These are phyloP conservation scores for Lactarius hengduanensis DNA, from an alignment of 768 basidiomycete genomes.

Conservation along the genomic window DNA sequence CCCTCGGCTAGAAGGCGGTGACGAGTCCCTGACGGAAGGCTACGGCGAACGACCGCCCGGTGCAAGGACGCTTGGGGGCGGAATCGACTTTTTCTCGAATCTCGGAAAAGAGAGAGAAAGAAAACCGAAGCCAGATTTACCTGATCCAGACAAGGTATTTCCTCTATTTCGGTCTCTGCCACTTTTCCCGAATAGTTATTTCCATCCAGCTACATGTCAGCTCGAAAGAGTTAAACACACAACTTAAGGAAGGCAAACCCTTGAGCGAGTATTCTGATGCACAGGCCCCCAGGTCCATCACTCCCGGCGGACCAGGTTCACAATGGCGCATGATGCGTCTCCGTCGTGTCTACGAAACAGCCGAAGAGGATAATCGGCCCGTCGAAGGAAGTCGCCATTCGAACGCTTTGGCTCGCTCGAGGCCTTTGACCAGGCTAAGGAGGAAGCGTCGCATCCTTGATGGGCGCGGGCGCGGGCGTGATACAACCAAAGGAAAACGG, in stretches of 20 bases:
- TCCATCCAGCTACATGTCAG: slow-evolving; percentile 54
- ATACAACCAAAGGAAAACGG: slow-evolving; percentile 40
- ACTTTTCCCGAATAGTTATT: slow-evolving; percentile 19
- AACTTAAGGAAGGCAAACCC: slow-evolving; percentile 47
- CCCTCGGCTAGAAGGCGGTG: slow-evolving; percentile 31
- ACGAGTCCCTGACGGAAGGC: slow-evolving; percentile 61
- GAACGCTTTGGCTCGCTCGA: slow-evolving; percentile 86
- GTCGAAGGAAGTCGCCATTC: slow-evolving; percentile 79
- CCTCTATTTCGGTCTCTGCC: no score
- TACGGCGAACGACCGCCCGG: slow-evolving; percentile 53
- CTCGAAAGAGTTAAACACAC: slow-evolving; percentile 59
- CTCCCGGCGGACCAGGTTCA: slow-evolving; percentile 89
- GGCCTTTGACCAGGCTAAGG: slow-evolving; percentile 85
- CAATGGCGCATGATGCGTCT: slow-evolving; percentile 99
- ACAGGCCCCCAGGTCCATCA: slow-evolving; percentile 47
- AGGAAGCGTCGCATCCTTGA: slow-evolving; percentile 88
- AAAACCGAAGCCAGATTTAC: slow-evolving; percentile 54
- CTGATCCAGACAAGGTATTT: slow-evolving; percentile 71
- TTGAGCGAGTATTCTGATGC: slow-evolving; percentile 43
- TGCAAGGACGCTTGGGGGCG: slow-evolving; percentile 51
- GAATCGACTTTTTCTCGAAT: slow-evolving; percentile 86
- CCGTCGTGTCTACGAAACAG: slow-evolving; percentile 83
- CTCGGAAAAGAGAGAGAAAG: slow-evolving; percentile 79
- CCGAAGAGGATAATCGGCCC: slow-evolving; percentile 73
- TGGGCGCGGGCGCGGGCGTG: slow-evolving; percentile 54